A percentile compares a stretch with the other conserved stretches of the same genome.
phyloP scores from a whole-genome alignment of 805 yeast genomes.

The Candida dajiaensis region DNA sequence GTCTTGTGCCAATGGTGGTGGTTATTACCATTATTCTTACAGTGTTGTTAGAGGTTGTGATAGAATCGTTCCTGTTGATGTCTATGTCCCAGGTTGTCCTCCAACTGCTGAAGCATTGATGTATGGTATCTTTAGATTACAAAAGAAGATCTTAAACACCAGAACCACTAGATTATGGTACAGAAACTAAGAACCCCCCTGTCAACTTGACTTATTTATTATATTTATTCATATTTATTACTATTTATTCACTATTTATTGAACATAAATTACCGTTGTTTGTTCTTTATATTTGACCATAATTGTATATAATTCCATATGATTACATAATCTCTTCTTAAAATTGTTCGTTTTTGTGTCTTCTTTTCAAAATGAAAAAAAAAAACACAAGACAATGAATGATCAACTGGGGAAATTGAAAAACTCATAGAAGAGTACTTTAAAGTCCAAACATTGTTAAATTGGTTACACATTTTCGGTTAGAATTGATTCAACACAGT shows the following conservation, averaged over 20 bases:
- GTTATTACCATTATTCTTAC: constrained; percentile 85
- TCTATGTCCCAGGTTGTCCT: constrained; percentile 91
- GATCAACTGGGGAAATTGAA: no score
- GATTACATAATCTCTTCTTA: no score
- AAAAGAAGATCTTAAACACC: constrained; percentile 82
- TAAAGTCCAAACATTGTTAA: no score
- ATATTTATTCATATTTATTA: constrained; percentile 4
- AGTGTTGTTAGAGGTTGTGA: constrained; percentile 89
- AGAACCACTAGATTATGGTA: constrained; percentile 84
- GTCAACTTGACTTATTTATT: neutral
- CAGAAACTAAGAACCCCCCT: constrained; percentile 36
- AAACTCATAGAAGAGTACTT: no score
- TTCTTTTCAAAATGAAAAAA: no score
- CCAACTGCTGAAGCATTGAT: constrained; percentile 87
- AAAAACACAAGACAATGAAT: no score
- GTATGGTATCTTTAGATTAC: constrained; percentile 86
- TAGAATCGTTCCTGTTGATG: constrained; percentile 82
- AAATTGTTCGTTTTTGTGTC: no score
- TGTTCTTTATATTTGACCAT: no score
- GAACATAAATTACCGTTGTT: neutral
- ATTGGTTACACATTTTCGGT: no score
- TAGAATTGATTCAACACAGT: no score
- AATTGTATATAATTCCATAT: no score
- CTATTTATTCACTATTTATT: constrained; percentile 1
- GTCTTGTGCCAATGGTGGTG: constrained; percentile 91